These are phyloP conservation scores for Podila clonocystis DNA, from an alignment of 192 early-diverging fungal genomes.

Conservation along the genomic window DNA sequence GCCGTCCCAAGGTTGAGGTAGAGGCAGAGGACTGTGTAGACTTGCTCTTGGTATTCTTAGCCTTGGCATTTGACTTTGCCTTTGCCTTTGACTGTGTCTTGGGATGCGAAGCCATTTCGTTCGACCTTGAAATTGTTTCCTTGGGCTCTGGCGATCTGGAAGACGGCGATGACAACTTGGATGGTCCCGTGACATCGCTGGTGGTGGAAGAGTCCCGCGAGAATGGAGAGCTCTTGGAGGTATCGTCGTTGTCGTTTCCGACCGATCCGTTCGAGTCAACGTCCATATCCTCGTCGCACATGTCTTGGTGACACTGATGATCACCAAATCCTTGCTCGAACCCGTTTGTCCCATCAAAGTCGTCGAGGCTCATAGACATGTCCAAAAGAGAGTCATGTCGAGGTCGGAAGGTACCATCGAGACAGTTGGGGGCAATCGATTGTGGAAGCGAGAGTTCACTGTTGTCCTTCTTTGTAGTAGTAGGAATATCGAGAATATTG, in stretches of 20 bases:
- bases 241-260: slow-evolving; percentile 14
- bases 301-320: slow-evolving; percentile 3
- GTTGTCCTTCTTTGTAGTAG: slow-evolving; percentile 27
- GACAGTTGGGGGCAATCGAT: background rate
- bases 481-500: slow-evolving; percentile 10
- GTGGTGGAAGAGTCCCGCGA: slow-evolving; percentile 18
- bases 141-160: slow-evolving; percentile 7
- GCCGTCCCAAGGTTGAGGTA: background rate
- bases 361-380: background rate
- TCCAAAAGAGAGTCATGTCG: background rate
- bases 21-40: background rate
- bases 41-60: background rate
- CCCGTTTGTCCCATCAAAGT: background rate
- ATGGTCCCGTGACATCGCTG: background rate
- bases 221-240: background rate
- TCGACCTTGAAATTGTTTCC: background rate
- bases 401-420: background rate
- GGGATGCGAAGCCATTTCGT: too few relatives aligned
- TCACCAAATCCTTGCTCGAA: background rate
- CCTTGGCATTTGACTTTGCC: slow-evolving; percentile 9
- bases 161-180: background rate
- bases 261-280: slow-evolving; percentile 24
- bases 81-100: background rate
- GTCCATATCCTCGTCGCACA: slow-evolving; percentile 39
- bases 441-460: slow-evolving; percentile 32